Base-by-base conservation (phyloP, 2,329 filamentous ascomycete genomes). In the Onygenales sp. region DNA sequence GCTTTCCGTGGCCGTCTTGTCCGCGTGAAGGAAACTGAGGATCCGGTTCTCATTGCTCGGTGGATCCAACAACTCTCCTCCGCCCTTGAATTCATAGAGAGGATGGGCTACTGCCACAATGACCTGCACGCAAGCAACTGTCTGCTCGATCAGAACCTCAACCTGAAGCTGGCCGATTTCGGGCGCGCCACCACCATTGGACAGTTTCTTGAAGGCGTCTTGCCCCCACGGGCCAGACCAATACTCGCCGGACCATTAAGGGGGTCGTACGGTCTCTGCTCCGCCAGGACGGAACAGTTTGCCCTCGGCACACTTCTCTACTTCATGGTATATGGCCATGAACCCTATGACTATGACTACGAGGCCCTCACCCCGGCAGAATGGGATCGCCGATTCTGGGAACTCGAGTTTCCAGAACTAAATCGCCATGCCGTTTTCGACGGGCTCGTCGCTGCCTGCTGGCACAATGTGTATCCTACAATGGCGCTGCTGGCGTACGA, bases 391-490 rank as follows among this genome's bases (percentile, higher is more conserved):
- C 53, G 56, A 55, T 62, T 59, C 52, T 14, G 50, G 32, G 50
- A 56, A 42, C 53, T 57, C 50, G 47, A 58, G n/a, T 58, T 57
- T 46, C 58, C 54, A 51, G 58, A 60, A 52, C 56, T 59, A 14
- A 53, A 57, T 27, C 54, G 56, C 10, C 34, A 59, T 37, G 34
- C 52, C 36, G 42, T 58, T 42, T 59, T 59, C 43, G 56, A 61
- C 54, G 40, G 39, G 14, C 53, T 61, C 32, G 59, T 57, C 21
- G 52, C 51, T 52, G 42, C 37, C 52, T 61, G 57, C 56, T 61
- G 53, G 58, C 33, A 58, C 21, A 51, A 60, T 57, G 54, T 61
- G 45, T 61, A 56, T 54, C 59, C 59, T 55, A 61, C 52, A 46
- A 60, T 60, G 52, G 57, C 56, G 14, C 42, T 61, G 27, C 6